Conservation (phyloP, 108 stramenopile species). For the Nitzschia inconspicua region DNA sequence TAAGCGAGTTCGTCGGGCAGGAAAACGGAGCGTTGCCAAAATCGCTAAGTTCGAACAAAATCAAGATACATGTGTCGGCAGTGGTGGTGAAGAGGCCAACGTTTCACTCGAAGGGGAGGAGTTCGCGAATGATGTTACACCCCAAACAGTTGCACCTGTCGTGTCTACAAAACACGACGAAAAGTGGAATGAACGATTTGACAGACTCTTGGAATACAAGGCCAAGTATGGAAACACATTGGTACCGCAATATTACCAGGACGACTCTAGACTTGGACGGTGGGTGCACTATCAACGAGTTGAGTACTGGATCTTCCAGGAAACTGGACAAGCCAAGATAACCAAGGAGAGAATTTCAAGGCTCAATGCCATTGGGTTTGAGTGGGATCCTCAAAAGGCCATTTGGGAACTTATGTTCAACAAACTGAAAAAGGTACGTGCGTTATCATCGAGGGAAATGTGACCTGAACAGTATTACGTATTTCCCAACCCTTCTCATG, state of each 20-base stretch:
- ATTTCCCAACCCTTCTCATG: background rate
- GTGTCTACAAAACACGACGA: slow-evolving; percentile 38
- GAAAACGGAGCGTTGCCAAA: no score
- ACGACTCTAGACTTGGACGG: slow-evolving; percentile 34
- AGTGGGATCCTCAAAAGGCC: slow-evolving; percentile 48
- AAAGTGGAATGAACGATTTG: slow-evolving; percentile 41
- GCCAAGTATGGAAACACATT: slow-evolving; percentile 22
- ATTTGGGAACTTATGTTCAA: slow-evolving; percentile 54
- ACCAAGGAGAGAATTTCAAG: slow-evolving; percentile 37
- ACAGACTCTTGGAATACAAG: slow-evolving; percentile 30
- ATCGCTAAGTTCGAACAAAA: no score
- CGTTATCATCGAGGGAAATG: no score
- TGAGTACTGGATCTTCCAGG: slow-evolving; percentile 36
- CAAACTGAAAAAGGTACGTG: slow-evolving; percentile 23
- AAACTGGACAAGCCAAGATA: slow-evolving; percentile 37
- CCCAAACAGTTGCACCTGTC: background rate
- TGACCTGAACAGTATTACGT: background rate
- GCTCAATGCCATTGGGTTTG: slow-evolving; percentile 40
- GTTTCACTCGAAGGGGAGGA: no score
- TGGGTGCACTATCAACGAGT: slow-evolving; percentile 52
- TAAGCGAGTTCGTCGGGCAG: no score
- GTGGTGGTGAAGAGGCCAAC: no score
- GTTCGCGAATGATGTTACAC: background rate
- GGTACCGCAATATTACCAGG: slow-evolving; percentile 36
- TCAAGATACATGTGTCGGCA: no score